These are phyloP conservation scores for Theobroma cacao DNA, from an alignment of 345 rosid species.

Conservation along the genomic window DNA sequence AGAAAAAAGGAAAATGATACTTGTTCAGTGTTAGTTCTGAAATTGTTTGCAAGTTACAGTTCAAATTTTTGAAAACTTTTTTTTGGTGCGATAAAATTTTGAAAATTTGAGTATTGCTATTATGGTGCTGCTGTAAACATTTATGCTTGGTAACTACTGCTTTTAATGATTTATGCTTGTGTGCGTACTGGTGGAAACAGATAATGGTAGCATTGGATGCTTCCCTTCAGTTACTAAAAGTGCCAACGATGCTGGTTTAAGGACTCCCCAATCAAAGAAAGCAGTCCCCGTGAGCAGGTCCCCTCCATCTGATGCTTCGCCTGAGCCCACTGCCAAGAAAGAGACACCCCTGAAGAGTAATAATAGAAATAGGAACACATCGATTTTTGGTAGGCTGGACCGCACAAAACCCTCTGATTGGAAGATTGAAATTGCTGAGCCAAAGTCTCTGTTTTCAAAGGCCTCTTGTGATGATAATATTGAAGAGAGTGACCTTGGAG, in stretches of 20 bases:
- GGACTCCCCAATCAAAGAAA: conserved; percentile 49
- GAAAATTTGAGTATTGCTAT: background rate
- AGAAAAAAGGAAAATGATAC: background rate
- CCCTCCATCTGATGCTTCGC: conserved; percentile 38
- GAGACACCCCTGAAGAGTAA: conserved; percentile 35
- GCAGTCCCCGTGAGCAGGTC: conserved; percentile 55
- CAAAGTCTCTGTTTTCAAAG: conserved; percentile 20
- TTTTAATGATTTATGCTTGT: conserved; percentile 13
- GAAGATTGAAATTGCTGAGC: conserved; percentile 34
- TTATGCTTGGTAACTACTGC: background rate
- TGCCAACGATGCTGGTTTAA: conserved; percentile 40
- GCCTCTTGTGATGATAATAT: conserved; percentile 24
- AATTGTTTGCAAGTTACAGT: background rate
- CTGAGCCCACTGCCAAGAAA: conserved; percentile 38
- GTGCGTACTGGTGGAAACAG: conserved; percentile 40
- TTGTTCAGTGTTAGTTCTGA: background rate
- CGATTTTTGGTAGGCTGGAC: conserved; percentile 22
- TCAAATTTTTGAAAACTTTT: background rate
- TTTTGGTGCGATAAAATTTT: too few species aligned
- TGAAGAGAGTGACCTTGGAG: conserved; percentile 19
- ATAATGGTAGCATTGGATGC: conserved; percentile 45
- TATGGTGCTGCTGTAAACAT: background rate
- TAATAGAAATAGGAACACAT: conserved; percentile 29
- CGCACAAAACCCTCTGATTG: conserved; percentile 29
- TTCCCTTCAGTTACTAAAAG: conserved; percentile 41